Percentiles rank a stretch among this genome's conserved stretches.
Conservation (phyloP, 345 rosid species). For the Camelina laxa region DNA sequence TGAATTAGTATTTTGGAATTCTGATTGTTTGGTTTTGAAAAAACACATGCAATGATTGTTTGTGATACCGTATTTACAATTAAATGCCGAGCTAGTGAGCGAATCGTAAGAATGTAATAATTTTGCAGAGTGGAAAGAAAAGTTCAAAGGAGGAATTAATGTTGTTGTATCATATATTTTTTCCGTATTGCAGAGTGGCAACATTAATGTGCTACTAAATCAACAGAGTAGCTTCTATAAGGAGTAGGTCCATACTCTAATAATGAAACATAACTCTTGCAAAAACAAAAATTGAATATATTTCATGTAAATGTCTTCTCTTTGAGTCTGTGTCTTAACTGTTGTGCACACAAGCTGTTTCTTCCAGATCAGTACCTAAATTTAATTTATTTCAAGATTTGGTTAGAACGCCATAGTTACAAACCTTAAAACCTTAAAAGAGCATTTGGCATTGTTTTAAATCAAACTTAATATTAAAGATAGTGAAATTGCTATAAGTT, state of each 20-base stretch:
- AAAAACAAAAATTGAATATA: constrained; percentile 30
- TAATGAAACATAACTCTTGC: constrained; percentile 5
- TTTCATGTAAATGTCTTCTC: constrained; percentile 37
- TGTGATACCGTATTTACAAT: neutral
- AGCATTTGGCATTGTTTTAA: neutral
- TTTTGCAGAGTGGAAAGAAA: neutral
- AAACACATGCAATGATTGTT: constrained; percentile 15
- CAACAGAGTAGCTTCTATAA: neutral
- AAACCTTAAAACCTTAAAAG: neutral
- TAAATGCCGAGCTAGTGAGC: constrained; percentile 12
- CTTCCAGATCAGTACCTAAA: constrained; percentile 10
- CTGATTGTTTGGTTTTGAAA: neutral
- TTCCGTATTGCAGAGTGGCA: constrained; percentile 25
- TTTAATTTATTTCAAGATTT: constrained; percentile 8
- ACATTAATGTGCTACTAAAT: constrained; percentile 33
- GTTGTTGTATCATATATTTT: constrained; percentile 20
- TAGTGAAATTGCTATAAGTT: neutral
- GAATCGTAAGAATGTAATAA: neutral
- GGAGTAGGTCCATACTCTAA: constrained; percentile 30
- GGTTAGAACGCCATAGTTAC: neutral
- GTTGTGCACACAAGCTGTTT: constrained; percentile 21
- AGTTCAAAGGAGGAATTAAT: constrained; percentile 7
- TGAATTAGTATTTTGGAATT: neutral
- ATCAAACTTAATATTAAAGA: neutral
- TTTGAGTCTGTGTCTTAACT: constrained; percentile 14